Base-by-base conservation (phyloP, 805 yeast species). In the Metschnikowia baotianmanensis region DNA sequence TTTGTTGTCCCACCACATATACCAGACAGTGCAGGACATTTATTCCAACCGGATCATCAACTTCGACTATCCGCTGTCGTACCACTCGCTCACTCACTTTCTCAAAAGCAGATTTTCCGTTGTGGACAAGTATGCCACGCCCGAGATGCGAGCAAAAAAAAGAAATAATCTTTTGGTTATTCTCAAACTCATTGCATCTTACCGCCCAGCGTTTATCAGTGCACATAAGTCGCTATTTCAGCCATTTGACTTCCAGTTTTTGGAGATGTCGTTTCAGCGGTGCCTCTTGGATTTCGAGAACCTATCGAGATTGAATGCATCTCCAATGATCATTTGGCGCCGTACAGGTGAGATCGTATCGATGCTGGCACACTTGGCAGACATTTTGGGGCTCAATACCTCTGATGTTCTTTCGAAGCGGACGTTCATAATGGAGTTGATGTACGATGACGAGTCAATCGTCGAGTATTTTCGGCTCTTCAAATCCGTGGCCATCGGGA, bases 311-410 rank as follows among this genome's bases (percentile, higher is more conserved):
- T 54, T 80, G 42, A 80, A 83, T 15, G 83, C 89, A 9, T 78
- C 86, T 1, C 95, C 95, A 1, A 82, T 91, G 3, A 80, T 85
- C 13, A 82, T 86, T 48, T 86, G 95, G 95, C 70, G 95, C 52
- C 67, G 95, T 29, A 83, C 95, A 0, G 95, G 95, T 8, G 95
- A 86, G 57, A 80, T 87, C 30, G 89, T 85, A 9, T 86, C 86
- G 7, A 77, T 84, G 8, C 83, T 89, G 5, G 80, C 82, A 47
- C 93, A 86, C 52, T 77, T 86, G 54, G 76, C 84, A 22, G 76
- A 81, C 3, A 64, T 86, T 47, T 76, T 90, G 5, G 86, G 87
- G 1, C 78, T 81, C 58, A 71, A 77, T 9, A 66, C 75, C 47
- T 71, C 74, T 43, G 80, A 81, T 31, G 61, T 85, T 8, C 55